These are phyloP conservation scores for Xenoacremonium recifei DNA, from an alignment of 2,329 filamentous ascomycete genomes.

Conservation along the genomic window DNA sequence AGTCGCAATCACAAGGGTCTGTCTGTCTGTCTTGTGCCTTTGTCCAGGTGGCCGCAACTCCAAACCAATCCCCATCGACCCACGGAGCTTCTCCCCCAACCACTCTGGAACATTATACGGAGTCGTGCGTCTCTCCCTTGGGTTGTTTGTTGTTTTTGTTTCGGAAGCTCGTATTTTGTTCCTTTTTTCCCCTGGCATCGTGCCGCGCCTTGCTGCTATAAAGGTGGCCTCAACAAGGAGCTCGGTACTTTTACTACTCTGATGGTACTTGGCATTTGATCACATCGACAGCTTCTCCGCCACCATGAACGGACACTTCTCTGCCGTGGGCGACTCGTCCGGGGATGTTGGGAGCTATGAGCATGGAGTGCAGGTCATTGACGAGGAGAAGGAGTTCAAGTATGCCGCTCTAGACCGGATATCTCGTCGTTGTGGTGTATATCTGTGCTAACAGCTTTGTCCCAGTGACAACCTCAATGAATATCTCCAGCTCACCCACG, in stretches of 20 bases:
- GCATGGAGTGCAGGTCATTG: slow-evolving; percentile 95
- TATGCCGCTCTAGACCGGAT: slow-evolving; percentile 44
- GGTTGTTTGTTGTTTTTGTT: too few relatives aligned
- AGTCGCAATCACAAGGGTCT: slow-evolving; percentile 12
- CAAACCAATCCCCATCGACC: slow-evolving; percentile 5
- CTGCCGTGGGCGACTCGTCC: slow-evolving; percentile 66
- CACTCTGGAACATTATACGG: neutral
- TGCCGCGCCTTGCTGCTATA: slow-evolving; percentile 8
- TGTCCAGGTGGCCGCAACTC: slow-evolving; percentile 13
- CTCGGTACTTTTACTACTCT: too few relatives aligned
- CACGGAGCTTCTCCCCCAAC: neutral
- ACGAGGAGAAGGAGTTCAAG: slow-evolving; percentile 94
- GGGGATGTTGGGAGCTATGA: slow-evolving; percentile 66
- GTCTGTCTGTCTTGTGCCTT: neutral
- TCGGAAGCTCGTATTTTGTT: too few relatives aligned
- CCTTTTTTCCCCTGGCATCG: slow-evolving; percentile 7
- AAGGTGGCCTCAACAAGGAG: too few relatives aligned
- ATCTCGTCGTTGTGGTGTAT: neutral
- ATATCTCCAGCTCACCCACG: slow-evolving; percentile 77
- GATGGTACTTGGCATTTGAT: too few relatives aligned
- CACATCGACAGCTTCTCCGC: too few relatives aligned
- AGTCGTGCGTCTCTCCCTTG: neutral
- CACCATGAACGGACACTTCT: slow-evolving; percentile 78
- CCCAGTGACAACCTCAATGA: slow-evolving; percentile 71
- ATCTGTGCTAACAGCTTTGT: neutral